Conservation (phyloP, 768 basidiomycete genomes). For the Amanita inopinata region DNA sequence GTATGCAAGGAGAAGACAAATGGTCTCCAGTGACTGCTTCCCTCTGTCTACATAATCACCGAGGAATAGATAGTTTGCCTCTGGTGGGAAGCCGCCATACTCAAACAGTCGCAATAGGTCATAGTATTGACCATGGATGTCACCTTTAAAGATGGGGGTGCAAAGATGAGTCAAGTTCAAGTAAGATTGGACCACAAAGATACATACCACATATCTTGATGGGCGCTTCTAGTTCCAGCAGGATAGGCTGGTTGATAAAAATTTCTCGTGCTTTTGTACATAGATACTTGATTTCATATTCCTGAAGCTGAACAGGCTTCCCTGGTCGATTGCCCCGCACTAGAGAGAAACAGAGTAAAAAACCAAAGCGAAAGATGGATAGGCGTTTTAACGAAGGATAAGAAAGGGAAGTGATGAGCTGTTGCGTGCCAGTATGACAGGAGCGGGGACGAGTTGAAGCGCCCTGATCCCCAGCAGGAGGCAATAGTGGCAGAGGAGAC, state of each 20-base stretch:
- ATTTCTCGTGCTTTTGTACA: conserved; percentile 99
- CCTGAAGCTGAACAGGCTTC: conserved; percentile 94
- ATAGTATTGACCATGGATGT: conserved; percentile 99
- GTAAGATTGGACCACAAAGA: neutral
- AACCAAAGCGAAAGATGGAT: conserved; percentile 2
- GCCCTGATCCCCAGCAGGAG: no score
- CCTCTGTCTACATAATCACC: conserved; percentile 99
- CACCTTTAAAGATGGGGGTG: conserved; percentile 43
- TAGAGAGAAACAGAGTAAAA: conserved; percentile 24
- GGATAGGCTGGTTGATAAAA: conserved; percentile 97
- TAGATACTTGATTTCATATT: conserved; percentile 99
- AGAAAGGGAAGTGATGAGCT: conserved; percentile 5
- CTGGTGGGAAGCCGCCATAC: conserved; percentile 98
- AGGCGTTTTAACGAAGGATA: conserved; percentile 14
- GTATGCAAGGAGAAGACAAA: conserved; percentile 96
- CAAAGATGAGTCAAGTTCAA: conserved; percentile 9
- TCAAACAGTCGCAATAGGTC: conserved; percentile 97
- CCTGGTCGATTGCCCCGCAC: conserved; percentile 98
- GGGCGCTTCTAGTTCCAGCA: conserved; percentile 95
- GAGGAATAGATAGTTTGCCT: conserved; percentile 99
- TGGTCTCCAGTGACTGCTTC: conserved; percentile 99
- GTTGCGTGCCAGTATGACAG: neutral
- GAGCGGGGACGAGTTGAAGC: no score
- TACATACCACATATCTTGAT: conserved; percentile 98
- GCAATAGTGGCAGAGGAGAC: no score